Percentiles rank a stretch among this genome's conserved stretches.
phyloP scores from a whole-genome alignment of 495 filamentous ascomycete genomes.

The Lasiosphaeria ovina region DNA sequence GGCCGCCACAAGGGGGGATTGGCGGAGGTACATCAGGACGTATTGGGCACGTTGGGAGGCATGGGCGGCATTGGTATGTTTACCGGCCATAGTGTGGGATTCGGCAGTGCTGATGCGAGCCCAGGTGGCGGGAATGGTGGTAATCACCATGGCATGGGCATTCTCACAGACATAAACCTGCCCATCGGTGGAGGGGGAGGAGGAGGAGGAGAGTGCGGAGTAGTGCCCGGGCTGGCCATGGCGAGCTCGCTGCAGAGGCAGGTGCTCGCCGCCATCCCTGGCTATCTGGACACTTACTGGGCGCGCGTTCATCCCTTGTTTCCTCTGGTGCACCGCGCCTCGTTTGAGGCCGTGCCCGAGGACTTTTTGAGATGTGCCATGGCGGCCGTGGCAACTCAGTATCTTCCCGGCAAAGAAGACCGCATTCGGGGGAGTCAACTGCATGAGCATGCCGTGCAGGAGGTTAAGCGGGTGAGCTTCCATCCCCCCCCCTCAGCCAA shows the following conservation, averaged over 20 bases:
- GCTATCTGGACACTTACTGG: conserved; percentile 48
- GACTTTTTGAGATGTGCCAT: conserved; percentile 47
- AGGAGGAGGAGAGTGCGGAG: conserved; percentile 11
- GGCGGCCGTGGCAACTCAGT: conserved; percentile 50
- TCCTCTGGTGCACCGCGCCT: conserved; percentile 44
- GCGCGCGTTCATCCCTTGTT: conserved; percentile 39
- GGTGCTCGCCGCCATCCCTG: conserved; percentile 33
- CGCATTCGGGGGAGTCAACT: conserved; percentile 43
- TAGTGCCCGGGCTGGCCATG: conserved; percentile 28
- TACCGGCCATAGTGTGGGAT: conserved; percentile 14
- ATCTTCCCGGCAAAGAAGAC: conserved; percentile 43
- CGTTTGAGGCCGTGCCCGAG: conserved; percentile 37
- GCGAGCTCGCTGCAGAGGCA: conserved; percentile 32
- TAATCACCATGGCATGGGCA: conserved; percentile 15
- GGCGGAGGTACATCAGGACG: conserved; percentile 15
- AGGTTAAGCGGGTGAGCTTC: conserved; percentile 37
- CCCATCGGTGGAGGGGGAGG: conserved; percentile 14
- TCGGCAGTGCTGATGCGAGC: conserved; percentile 14
- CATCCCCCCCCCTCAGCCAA: too few species aligned
- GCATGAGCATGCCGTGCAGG: conserved; percentile 47
- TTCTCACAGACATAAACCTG: conserved; percentile 33
- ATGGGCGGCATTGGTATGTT: conserved; percentile 21
- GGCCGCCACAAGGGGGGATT: conserved; percentile 36
- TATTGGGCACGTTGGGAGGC: conserved; percentile 13
- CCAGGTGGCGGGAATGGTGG: conserved; percentile 10